Conservation (phyloP, 805 yeast species). For the Wickerhamiella brachini region DNA sequence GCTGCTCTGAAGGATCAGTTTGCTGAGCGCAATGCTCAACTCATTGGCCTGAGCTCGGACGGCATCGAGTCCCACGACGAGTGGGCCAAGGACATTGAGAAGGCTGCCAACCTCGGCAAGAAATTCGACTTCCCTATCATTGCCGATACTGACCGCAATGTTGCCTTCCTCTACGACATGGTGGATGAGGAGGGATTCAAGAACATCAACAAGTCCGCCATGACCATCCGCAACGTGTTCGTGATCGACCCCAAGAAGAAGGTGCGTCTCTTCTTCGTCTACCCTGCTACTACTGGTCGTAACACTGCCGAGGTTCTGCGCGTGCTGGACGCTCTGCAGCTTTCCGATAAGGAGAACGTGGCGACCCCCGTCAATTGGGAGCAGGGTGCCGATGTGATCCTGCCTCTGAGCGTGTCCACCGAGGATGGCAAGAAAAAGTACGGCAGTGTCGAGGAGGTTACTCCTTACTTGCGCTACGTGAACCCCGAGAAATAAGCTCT, state of each 20-base stretch:
- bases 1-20: slow-evolving; percentile 83
- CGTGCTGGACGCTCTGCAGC: slow-evolving; percentile 76
- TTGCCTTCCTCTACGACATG: slow-evolving; percentile 76
- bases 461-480: slow-evolving; percentile 78
- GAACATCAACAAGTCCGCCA: slow-evolving; percentile 53
- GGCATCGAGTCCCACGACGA: slow-evolving; percentile 62
- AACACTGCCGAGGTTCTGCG: slow-evolving; percentile 86
- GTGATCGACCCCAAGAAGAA: slow-evolving; percentile 83
- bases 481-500: slow-evolving; percentile 13
- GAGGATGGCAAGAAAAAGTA: slow-evolving; percentile 69
- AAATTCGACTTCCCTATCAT: slow-evolving; percentile 78
- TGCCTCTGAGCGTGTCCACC: slow-evolving; percentile 74
- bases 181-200: slow-evolving; percentile 74
- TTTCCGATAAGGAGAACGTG: slow-evolving; percentile 58
- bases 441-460: slow-evolving; percentile 73
- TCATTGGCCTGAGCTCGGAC: slow-evolving; percentile 84
- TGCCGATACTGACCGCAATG: slow-evolving; percentile 75
- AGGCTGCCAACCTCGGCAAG: slow-evolving; percentile 52
- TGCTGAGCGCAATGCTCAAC: slow-evolving; percentile 68
- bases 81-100: slow-evolving; percentile 89
- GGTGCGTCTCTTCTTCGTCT: slow-evolving; percentile 71
- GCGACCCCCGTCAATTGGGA: slow-evolving; percentile 91
- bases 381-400: slow-evolving; percentile 80
- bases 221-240: slow-evolving; percentile 86
- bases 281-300: slow-evolving; percentile 92